Evolutionary conservation across 2,329 filamentous ascomycete genomes (phyloP).

Genomic region (Dryadomyces quercus-mongolicae): DNA sequence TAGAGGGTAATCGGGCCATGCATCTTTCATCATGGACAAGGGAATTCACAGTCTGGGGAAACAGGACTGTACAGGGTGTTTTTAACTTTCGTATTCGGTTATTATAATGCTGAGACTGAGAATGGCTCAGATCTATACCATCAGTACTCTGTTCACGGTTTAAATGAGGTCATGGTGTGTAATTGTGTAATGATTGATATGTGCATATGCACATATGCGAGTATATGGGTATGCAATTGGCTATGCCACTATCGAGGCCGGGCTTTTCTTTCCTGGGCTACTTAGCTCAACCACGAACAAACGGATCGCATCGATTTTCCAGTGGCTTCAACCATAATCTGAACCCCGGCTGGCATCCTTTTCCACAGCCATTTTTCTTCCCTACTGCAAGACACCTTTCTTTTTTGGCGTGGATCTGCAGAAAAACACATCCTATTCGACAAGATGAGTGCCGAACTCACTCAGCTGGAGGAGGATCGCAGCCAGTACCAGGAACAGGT

Average conservation of each 20-base stretch:
- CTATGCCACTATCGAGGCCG: too few relatives aligned
- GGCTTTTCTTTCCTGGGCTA: too few relatives aligned
- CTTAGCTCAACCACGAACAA: too few relatives aligned
- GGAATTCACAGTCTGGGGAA: not conserved
- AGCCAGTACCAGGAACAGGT: constrained; percentile 47
- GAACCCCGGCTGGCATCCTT: not conserved
- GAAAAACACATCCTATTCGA: not conserved
- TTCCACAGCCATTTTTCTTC: not conserved
- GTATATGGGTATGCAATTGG: not conserved
- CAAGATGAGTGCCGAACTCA: constrained; percentile 22
- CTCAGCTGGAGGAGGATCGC: constrained; percentile 36
- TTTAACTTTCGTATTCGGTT: not conserved
- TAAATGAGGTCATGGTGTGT: not conserved
- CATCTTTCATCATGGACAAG: too few relatives aligned
- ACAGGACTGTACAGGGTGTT: not conserved
- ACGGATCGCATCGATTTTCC: not conserved
- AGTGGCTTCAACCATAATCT: too few relatives aligned
- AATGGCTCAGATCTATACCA: too few relatives aligned
- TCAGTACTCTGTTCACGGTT: too few relatives aligned
- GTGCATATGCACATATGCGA: not conserved
- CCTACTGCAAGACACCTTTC: too few relatives aligned
- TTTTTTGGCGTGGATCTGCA: too few relatives aligned
- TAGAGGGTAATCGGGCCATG: too few relatives aligned
- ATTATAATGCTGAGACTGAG: too few relatives aligned
- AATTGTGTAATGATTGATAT: not conserved